Conservation (phyloP, 805 yeast species). For the Starmerella floricola region DNA sequence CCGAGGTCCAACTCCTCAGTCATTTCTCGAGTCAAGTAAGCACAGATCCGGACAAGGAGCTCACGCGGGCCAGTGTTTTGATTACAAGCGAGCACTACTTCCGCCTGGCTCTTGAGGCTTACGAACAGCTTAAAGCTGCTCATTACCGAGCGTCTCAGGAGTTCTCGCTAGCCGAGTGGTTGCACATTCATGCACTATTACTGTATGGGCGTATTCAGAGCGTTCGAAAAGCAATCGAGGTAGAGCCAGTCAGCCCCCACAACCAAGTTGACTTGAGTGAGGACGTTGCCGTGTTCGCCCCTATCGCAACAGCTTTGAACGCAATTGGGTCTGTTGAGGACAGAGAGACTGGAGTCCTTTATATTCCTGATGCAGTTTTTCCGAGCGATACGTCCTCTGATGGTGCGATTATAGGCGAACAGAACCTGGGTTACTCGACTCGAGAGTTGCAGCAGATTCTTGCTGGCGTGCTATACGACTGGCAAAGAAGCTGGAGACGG, state of each 20-base stretch:
- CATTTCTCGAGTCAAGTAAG: too few species aligned
- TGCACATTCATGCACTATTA: constrained; percentile 18
- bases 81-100: constrained; percentile 18
- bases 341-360: constrained; percentile 8
- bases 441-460: constrained; percentile 14
- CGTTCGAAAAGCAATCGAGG: background rate
- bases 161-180: constrained; percentile 18
- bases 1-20: background rate
- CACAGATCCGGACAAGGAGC: background rate
- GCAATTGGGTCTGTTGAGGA: constrained; percentile 16
- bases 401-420: background rate
- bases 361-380: constrained; percentile 14
- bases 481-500: constrained; percentile 17
- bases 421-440: background rate
- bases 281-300: constrained; percentile 9
- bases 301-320: constrained; percentile 9
- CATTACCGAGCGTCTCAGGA: constrained; percentile 14
- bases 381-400: constrained; percentile 2
- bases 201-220: constrained; percentile 13
- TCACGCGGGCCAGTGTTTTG: background rate
- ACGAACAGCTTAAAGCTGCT: constrained; percentile 16
- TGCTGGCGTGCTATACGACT: constrained; percentile 17
- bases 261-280: constrained; percentile 10
- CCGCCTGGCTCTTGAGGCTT: constrained; percentile 12
- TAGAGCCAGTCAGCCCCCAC: background rate